Evolutionary conservation across 2,329 filamentous ascomycete genomes (phyloP).

Genomic region (Fusarium continuum): DNA sequence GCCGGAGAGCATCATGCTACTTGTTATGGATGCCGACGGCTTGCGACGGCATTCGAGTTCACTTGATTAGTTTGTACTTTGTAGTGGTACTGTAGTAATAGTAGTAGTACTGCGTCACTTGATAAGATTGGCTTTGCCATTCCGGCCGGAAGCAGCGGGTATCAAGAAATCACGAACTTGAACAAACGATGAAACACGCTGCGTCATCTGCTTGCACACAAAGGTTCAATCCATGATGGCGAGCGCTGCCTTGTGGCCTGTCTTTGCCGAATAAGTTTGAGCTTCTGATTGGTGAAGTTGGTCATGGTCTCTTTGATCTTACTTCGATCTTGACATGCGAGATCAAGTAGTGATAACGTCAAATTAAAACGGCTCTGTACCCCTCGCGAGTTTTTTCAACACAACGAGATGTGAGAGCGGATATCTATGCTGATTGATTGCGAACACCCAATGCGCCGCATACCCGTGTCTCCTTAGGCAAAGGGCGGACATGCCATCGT

Average conservation of each 20-base stretch:
- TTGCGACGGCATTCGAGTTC: slow-evolving; percentile 23
- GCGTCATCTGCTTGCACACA: not conserved
- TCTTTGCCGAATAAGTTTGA: not conserved
- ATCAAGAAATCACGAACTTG: slow-evolving; percentile 1
- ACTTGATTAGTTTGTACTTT: not conserved
- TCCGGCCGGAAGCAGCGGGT: slow-evolving; percentile 6
- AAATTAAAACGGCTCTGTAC: slow-evolving; percentile 33
- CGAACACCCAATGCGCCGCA: slow-evolving; percentile 26
- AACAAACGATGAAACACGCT: not conserved
- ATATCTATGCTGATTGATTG: slow-evolving; percentile 44
- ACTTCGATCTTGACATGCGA: not conserved
- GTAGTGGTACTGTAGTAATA: no score
- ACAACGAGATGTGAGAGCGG: slow-evolving; percentile 27
- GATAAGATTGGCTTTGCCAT: not conserved
- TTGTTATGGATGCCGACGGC: slow-evolving; percentile 24
- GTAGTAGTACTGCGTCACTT: slow-evolving; percentile 28
- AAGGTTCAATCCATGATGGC: not conserved
- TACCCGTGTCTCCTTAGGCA: not conserved
- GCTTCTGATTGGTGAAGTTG: not conserved
- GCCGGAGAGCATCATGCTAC: not conserved
- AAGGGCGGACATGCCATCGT: not conserved
- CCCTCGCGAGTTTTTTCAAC: slow-evolving; percentile 3
- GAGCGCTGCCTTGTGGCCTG: not conserved
- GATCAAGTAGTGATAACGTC: slow-evolving; percentile 20
- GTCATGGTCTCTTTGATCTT: not conserved